Base-by-base conservation (phyloP, 1,284 basidiomycete species). In the Phellinidium pouzarii region DNA sequence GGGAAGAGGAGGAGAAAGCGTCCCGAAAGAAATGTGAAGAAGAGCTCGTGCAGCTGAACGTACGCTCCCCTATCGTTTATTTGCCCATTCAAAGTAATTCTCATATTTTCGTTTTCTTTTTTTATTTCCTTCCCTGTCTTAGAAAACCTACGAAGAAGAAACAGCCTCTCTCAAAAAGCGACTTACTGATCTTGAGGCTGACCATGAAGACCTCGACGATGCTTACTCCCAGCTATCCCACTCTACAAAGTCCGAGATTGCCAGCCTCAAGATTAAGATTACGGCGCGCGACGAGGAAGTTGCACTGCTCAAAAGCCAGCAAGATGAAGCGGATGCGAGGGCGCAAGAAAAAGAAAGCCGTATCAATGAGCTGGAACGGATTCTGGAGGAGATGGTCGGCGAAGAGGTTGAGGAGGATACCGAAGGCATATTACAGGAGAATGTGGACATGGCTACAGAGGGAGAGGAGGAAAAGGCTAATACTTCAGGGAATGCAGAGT, bases 191-290 rank as follows among this genome's bases (percentile, higher is more conserved):
- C 52, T 57, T n/a, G 51, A 53, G 27, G 42, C 46, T 4, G 52
- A 50, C 29, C 51, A 57, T 22, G 55, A 53, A 20, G 55, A 57
- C 22, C 43, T 57, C 31, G 25, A 29, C 6, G 54, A 55, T 17
- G 54, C 47, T 5, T 50, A 55, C 34, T 45, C 44, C 20, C 27
- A 12, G 17, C 54, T 54, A 3, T 34, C 38, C 9, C 47, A 54
- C 36, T 25, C 36, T 14, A 41, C 51, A 8, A 20, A 47, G 41
- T 43, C 47, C 11, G n/a, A 43, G 29, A 52, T 42, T 4, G 36
- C 44, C 23, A 27, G 19, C 11, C 45, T 55, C 26, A 36, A 47
- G 9, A 3, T 36, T 19, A 38, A 51, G 3, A 22, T 55, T 9
- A 6, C 54, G 17, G 38, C 50, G 25, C 44, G 38, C 12, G 43